Base-by-base conservation (phyloP, 2,329 filamentous ascomycete genomes). In the Colletotrichum camelliae region DNA sequence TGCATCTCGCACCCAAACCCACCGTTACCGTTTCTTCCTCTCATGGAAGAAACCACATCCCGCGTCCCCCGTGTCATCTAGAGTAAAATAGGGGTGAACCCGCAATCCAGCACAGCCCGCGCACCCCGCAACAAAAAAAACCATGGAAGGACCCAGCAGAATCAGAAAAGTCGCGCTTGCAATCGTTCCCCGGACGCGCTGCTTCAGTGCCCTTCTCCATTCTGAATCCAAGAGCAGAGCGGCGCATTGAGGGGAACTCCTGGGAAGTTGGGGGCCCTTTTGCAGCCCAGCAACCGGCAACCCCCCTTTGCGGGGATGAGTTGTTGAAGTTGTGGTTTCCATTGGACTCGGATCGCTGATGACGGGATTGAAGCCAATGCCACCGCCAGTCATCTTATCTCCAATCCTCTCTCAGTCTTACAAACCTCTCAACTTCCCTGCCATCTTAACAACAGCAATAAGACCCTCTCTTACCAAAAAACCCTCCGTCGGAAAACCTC, bases 241-340 rank as follows among this genome's bases (percentile, higher is more conserved):
- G 55, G 43, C 67, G 72, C 67, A 74, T 66, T 74, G 67, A 70
- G 67, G 37, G 67, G 67, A 15, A 18, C 33, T 57, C 58, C 66
- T 72, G 31, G 31, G 31, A 33, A 33, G 31, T 72, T 67, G 37
- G 37, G 67, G 71, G 71, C 37, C 31, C 24, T 60, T 52, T 52
- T n/a, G 43, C 43, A 52, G 24, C 43, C 43, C 43, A 52, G 43
- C 43, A 52, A 52, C 43, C 43, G 43, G 13, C 2, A 21, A 52
- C 43, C 43, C 43, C 43, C n/a, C 43, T 52, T 52, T 52, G 43
- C n/a, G 43, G 43, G 43, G 43, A 52, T n/a, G n/a, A 24, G n/a
- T 13, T 13, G n/a, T 13, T 13, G 43, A 52, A 0, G 43, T 52
- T 52, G 43, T 52, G 43, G n/a, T 52, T 52, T 21, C 12, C 43